A percentile compares a stretch with the other conserved stretches of the same genome.
These are phyloP conservation scores for Coleophoma eucalyptorum DNA, from an alignment of 2,329 filamentous ascomycete genomes.

Conservation along the genomic window DNA sequence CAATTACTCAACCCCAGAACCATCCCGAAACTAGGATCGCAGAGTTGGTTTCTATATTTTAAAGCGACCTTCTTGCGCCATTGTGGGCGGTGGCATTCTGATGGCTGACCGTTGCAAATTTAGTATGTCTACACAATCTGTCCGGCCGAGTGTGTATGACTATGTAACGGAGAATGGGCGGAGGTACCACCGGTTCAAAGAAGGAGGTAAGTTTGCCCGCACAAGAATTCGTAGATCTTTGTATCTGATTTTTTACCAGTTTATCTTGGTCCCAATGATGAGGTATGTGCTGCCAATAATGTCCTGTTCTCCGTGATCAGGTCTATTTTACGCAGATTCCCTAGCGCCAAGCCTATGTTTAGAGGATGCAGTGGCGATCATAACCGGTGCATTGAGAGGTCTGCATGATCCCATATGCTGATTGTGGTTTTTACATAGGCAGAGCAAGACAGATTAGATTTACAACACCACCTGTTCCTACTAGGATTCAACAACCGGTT, in stretches of 20 bases:
- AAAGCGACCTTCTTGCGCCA: neutral
- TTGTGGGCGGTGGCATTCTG: neutral
- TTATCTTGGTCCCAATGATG: conserved; percentile 28
- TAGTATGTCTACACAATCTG: conserved; percentile 6
- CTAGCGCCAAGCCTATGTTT: neutral
- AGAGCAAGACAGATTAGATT: neutral
- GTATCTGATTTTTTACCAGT: neutral
- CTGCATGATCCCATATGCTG: too few relatives aligned
- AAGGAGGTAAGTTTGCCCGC: conserved; percentile 2
- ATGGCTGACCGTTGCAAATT: neutral
- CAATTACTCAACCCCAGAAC: too few relatives aligned
- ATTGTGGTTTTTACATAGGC: neutral
- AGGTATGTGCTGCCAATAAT: neutral
- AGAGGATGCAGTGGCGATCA: too few relatives aligned
- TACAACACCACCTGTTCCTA: conserved; percentile 4
- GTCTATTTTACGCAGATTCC: neutral
- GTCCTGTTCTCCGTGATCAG: neutral
- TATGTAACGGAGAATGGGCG: conserved; percentile 9
- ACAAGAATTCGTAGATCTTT: neutral
- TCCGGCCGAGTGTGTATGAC: conserved; percentile 7
- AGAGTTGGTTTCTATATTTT: neutral
- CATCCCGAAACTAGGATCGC: too few relatives aligned
- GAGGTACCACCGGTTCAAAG: conserved; percentile 8
- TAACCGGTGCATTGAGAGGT: too few relatives aligned
- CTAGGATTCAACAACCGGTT: neutral